Evolutionary conservation across 2,329 filamentous ascomycete species (phyloP).

Genomic region (Conoideocrella luteorostrata): DNA sequence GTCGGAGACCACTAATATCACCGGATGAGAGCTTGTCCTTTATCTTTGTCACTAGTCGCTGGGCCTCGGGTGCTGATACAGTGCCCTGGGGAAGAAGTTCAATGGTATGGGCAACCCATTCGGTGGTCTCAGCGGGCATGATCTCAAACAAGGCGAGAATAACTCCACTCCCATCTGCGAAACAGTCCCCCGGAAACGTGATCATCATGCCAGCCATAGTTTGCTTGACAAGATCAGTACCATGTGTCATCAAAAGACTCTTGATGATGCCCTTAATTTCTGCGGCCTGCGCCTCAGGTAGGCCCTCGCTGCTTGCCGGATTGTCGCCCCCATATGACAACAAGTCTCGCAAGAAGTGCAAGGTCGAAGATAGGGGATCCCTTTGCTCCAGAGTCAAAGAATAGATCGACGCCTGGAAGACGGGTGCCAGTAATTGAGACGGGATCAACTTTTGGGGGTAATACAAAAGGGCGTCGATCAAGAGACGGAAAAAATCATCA

Average conservation of each 20-base stretch:
- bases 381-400: slow-evolving; percentile 84
- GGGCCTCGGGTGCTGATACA: slow-evolving; percentile 71
- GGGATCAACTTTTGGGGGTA: slow-evolving; percentile 80
- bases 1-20: slow-evolving; percentile 55
- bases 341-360: slow-evolving; percentile 89
- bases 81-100: slow-evolving; percentile 77
- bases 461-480: slow-evolving; percentile 87
- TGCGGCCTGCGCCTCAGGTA: slow-evolving; percentile 52
- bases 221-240: slow-evolving; percentile 76
- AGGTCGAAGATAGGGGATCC: slow-evolving; percentile 81
- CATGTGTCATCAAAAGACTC: slow-evolving; percentile 61
- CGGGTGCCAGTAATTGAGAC: slow-evolving; percentile 71
- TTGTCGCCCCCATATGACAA: slow-evolving; percentile 81
- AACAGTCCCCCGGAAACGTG: slow-evolving; percentile 91
- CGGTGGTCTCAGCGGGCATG: slow-evolving; percentile 68
- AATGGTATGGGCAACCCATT: slow-evolving; percentile 80
- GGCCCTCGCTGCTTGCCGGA: slow-evolving; percentile 53
- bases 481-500: slow-evolving; percentile 92
- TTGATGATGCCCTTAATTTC: slow-evolving; percentile 70
- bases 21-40: slow-evolving; percentile 67
- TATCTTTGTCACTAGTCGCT: slow-evolving; percentile 74
- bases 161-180: slow-evolving; percentile 90
- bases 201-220: slow-evolving; percentile 99
- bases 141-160: slow-evolving; percentile 84
- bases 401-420: slow-evolving; percentile 81